Base-by-base conservation (phyloP, 192 early-diverging fungal species). In the Irineochytrium annulatum region DNA sequence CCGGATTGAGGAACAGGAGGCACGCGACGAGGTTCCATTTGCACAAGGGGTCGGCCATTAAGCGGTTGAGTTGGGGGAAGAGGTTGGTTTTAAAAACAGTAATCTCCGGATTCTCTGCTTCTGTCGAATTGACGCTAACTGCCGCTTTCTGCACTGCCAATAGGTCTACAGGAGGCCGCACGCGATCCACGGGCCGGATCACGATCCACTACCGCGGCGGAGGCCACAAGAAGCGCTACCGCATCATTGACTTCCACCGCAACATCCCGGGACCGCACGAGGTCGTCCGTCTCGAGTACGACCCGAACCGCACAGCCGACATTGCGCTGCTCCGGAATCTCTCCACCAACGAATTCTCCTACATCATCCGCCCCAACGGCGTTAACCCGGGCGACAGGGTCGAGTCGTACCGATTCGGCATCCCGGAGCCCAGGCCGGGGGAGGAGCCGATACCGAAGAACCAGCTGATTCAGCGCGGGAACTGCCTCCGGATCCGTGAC, bases 121-220 rank as follows among this genome's bases (percentile, higher is more conserved):
- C 46, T 24, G 6, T 49, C 46, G 17, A 20, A 24, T 8, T 8
- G 11, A 14, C 8, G 46, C 11, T 22, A 17, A 49, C 26, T 22
- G 26, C 8, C 37, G n/a, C 13, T 8, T 49, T 22, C 11, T 17
- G 13, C 24, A n/a, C n/a, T n/a, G n/a, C n/a, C n/a, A n/a, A n/a
- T 22, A 49, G 88, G 32, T 76, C 80, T 31, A 87, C 80, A 0
- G 91, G 91, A 28, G 95, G 95, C 3, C 81, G 95, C 51, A 94
- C 92, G 80, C n/a, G n/a, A n/a, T 85, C 88, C 70, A 87, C 84
- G 6, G 95, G 95, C 13, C 76, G 80, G 28, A 91, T 98, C 66
- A 95, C 92, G 13, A 86, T 92, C 33, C 86, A 92, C 14, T 91
- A 94, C 65, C 88, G 91, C 41, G 95, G 95, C 33, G 95, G 93